Percentiles rank a stretch among this genome's conserved stretches.
Evolutionary conservation across 352 stramenopile species (phyloP).

Genomic region (Pythium guiyangense): DNA sequence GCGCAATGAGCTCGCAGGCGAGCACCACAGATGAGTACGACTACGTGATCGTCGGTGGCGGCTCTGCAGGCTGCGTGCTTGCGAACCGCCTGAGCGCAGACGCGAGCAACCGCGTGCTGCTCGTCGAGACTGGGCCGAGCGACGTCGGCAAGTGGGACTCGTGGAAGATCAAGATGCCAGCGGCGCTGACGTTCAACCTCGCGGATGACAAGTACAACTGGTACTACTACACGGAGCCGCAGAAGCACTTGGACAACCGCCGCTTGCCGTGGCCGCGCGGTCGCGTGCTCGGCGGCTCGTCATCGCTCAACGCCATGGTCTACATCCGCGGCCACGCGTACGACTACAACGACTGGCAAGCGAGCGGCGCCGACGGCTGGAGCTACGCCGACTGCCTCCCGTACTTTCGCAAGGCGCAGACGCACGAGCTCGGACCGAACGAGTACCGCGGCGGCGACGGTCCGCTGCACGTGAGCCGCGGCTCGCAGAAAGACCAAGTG

Average conservation of each 20-base stretch:
- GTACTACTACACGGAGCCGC: constrained; percentile 81
- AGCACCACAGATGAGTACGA: constrained; percentile 52
- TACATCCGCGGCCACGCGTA: constrained; percentile 87
- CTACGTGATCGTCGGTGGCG: constrained; percentile 92
- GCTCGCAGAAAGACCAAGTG: constrained; percentile 75
- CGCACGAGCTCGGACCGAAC: constrained; percentile 66
- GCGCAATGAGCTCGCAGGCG: constrained; percentile 15
- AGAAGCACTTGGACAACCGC: constrained; percentile 79
- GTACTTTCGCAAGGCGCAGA: constrained; percentile 87
- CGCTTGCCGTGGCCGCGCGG: constrained; percentile 81
- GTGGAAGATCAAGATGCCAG: constrained; percentile 90
- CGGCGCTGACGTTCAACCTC: constrained; percentile 83
- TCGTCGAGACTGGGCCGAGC: constrained; percentile 88
- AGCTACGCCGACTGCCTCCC: constrained; percentile 85
- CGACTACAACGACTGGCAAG: constrained; percentile 87
- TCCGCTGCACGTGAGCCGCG: constrained; percentile 71
- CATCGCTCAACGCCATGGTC: constrained; percentile 89
- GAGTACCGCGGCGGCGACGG: constrained; percentile 82
- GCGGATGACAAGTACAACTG: constrained; percentile 86
- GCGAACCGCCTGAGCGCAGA: constrained; percentile 87
- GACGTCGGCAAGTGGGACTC: constrained; percentile 84
- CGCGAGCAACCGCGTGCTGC: constrained; percentile 75
- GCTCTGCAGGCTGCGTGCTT: constrained; percentile 88
- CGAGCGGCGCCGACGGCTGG: constrained; percentile 68
- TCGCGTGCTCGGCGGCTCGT: constrained; percentile 85